Conservation (phyloP, 305 asterid genomes). For the Fraxinus latifolia region DNA sequence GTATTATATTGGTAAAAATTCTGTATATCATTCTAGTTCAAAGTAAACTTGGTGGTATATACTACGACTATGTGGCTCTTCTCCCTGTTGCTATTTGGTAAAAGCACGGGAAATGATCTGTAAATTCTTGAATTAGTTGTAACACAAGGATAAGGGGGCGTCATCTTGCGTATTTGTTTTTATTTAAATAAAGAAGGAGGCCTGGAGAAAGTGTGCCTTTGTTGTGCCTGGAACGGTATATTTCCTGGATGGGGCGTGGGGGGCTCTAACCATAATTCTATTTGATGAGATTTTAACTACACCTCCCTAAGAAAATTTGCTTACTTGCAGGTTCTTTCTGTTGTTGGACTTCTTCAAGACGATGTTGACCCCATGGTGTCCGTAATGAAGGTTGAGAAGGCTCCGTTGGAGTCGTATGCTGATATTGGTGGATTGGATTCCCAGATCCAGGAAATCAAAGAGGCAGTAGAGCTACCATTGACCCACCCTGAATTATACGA, state of each 20-base stretch:
- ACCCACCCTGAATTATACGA: constrained; percentile 22
- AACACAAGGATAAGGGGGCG: not conserved
- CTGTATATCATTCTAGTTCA: not conserved
- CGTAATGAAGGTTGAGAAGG: not conserved
- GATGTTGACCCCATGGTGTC: constrained; percentile 65
- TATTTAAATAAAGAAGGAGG: not conserved
- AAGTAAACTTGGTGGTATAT: not conserved
- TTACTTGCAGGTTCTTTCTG: constrained; percentile 77
- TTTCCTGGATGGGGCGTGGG: not conserved
- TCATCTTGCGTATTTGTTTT: not conserved
- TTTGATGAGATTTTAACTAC: not conserved
- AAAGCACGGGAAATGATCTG: not conserved
- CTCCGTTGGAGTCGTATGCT: not conserved
- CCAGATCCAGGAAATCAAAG: constrained; percentile 11
- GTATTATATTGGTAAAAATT: not conserved
- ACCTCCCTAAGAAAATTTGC: not conserved
- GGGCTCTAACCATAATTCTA: not conserved
- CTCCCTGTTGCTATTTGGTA: not conserved
- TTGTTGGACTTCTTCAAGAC: constrained; percentile 92
- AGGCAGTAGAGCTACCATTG: constrained; percentile 23
- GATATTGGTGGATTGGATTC: not conserved
- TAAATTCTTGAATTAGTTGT: not conserved
- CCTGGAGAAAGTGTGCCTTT: not conserved
- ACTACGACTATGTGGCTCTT: not conserved
- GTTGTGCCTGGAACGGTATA: not conserved